phyloP scores from a whole-genome alignment of 768 basidiomycete species.

The Collybia nuda region DNA sequence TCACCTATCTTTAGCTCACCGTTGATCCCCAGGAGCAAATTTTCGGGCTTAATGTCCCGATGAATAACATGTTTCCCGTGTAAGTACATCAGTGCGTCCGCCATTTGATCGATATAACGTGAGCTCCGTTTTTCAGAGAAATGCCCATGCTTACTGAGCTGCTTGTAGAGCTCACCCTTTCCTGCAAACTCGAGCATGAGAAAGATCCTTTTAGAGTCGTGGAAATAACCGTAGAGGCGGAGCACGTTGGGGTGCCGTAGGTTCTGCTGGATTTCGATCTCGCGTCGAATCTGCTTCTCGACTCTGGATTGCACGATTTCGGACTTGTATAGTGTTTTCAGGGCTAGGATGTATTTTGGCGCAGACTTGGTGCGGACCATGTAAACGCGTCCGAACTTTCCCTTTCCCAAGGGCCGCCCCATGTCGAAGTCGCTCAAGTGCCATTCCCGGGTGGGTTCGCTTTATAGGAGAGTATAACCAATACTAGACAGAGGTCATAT shows the following conservation, averaged over 20 bases:
- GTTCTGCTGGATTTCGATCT: conserved; percentile 98
- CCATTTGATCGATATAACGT: conserved; percentile 97
- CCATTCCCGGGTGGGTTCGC: conserved; percentile 83
- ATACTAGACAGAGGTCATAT: background rate
- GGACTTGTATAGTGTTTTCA: conserved; percentile 96
- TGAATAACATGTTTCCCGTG: conserved; percentile 98
- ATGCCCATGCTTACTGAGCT: conserved; percentile 79
- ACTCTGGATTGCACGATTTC: conserved; percentile 91
- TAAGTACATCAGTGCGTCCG: conserved; percentile 89
- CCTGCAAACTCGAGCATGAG: conserved; percentile 98
- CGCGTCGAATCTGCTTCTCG: conserved; percentile 95
- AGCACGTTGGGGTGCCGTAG: conserved; percentile 93
- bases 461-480: conserved; percentile 18
- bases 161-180: conserved; percentile 96
- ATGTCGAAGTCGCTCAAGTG: conserved; percentile 87
- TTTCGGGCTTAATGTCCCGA: conserved; percentile 99
- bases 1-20: conserved; percentile 98
- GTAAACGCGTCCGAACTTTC: conserved; percentile 98
- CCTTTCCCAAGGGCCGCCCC: conserved; percentile 95
- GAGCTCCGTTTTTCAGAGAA: conserved; percentile 89
- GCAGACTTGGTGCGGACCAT: conserved; percentile 92
- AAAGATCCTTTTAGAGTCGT: conserved; percentile 97
- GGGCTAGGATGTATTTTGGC: conserved; percentile 91
- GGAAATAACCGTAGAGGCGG: conserved; percentile 95
- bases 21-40: conserved; percentile 89